These are phyloP conservation scores for Phialophora tarda DNA, from an alignment of 2,329 filamentous ascomycete genomes.

Conservation along the genomic window DNA sequence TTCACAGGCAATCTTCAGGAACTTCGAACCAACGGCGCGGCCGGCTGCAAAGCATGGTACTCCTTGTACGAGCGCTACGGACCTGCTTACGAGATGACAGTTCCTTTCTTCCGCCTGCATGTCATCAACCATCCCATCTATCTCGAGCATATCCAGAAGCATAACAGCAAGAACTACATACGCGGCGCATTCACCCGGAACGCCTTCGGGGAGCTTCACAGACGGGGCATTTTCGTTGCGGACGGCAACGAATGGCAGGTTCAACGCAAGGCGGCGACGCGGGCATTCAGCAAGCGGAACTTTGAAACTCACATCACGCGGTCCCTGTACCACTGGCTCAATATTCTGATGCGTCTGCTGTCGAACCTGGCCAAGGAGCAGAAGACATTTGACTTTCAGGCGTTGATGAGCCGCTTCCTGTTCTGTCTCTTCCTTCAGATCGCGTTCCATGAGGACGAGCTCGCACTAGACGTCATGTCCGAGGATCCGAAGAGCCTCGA, in stretches of 20 bases:
- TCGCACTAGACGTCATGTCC: constrained; percentile 25
- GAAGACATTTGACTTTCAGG: constrained; percentile 26
- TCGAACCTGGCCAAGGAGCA: constrained; percentile 28
- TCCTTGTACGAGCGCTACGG: constrained; percentile 25
- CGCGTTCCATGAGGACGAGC: constrained; percentile 30
- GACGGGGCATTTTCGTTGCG: constrained; percentile 28
- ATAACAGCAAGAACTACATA: constrained; percentile 30
- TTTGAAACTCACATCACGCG: constrained; percentile 30
- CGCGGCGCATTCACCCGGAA: constrained; percentile 27
- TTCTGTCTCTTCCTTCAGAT: constrained; percentile 30
- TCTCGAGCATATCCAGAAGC: constrained; percentile 31
- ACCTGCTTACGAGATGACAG: constrained; percentile 30
- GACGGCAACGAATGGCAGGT: constrained; percentile 26
- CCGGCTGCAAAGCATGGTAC: constrained; percentile 31
- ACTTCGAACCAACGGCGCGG: constrained; percentile 26
- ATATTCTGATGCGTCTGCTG: constrained; percentile 23
- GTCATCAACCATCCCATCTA: constrained; percentile 31
- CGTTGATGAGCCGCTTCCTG: constrained; percentile 28
- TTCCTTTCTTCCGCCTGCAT: constrained; percentile 32
- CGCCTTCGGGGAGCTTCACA: constrained; percentile 24
- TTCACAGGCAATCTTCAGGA: constrained; percentile 28
- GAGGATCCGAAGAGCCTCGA: constrained; percentile 25
- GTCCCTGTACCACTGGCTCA: constrained; percentile 27
- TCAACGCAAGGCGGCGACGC: constrained; percentile 28
- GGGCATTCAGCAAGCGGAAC: constrained; percentile 32